Evolutionary conservation across 2,329 filamentous ascomycete species (phyloP).

Genomic region (Lomentospora prolificans): DNA sequence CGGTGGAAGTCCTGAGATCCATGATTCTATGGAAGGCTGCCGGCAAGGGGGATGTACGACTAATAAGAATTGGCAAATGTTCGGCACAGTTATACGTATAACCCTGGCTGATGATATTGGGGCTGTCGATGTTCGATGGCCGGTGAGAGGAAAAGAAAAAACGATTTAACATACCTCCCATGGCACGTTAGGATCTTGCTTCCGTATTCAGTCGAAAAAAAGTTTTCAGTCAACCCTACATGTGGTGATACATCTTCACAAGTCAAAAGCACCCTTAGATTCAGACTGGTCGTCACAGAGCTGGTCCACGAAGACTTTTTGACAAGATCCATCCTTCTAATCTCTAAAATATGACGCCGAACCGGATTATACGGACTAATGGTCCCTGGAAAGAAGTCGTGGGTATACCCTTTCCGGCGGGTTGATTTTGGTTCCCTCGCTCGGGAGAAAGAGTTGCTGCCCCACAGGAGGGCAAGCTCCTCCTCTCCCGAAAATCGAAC

Average conservation of each 20-base stretch:
- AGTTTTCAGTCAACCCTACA: not conserved
- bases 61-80: too few relatives aligned
- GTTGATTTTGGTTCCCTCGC: not conserved
- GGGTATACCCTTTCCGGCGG: not conserved
- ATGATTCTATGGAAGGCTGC: too few relatives aligned
- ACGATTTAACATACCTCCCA: too few relatives aligned
- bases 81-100: too few relatives aligned
- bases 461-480: not conserved
- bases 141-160: too few relatives aligned
- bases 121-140: too few relatives aligned
- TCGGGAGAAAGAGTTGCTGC: not conserved
- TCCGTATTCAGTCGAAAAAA: too few relatives aligned
- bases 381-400: not conserved
- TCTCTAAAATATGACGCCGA: slow-evolving; percentile 4
- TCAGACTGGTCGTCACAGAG: not conserved
- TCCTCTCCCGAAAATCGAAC: not conserved
- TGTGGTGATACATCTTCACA: not conserved
- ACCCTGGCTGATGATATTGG: too few relatives aligned
- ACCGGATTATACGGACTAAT: not conserved
- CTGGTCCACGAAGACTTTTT: not conserved
- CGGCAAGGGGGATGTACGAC: too few relatives aligned
- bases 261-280: not conserved
- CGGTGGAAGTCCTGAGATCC: too few relatives aligned
- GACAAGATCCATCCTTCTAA: slow-evolving; percentile 3
- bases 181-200: too few relatives aligned